A percentile compares a stretch with the other conserved stretches of the same genome.
Conservation (phyloP, 495 filamentous ascomycete genomes). For the Aspergillus wentii region DNA sequence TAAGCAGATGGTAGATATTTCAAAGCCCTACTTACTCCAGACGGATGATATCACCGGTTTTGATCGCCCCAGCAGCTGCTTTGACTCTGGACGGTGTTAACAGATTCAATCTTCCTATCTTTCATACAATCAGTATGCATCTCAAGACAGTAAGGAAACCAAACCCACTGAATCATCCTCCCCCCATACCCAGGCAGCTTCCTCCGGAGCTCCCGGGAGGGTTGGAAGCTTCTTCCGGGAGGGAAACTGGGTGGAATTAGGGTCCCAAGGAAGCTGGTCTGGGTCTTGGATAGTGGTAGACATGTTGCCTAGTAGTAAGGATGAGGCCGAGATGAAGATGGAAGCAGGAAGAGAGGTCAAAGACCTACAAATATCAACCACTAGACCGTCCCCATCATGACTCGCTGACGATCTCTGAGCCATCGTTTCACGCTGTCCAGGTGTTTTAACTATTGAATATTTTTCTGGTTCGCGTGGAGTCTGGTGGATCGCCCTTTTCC, state of each 20-base stretch:
- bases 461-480: no score
- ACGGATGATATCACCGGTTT: constrained; percentile 48
- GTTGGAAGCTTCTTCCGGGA: constrained; percentile 46
- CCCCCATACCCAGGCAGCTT: constrained; percentile 63
- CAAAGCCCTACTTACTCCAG: constrained; percentile 30
- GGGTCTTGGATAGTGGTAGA: constrained; percentile 17
- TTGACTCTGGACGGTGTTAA: constrained; percentile 52
- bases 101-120: constrained; percentile 54
- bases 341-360: not conserved
- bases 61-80: constrained; percentile 44
- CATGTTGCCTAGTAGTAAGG: no score
- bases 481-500: no score
- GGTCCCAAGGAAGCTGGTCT: constrained; percentile 48
- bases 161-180: constrained; percentile 46
- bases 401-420: no score
- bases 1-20: not conserved
- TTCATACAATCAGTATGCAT: not conserved
- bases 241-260: constrained; percentile 47
- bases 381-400: no score
- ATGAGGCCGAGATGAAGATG: constrained; percentile 1
- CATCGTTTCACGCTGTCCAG: no score
- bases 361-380: no score
- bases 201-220: constrained; percentile 36
- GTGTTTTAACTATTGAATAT: no score
- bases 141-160: not conserved